A percentile compares a stretch with the other conserved stretches of the same genome.
Conservation (phyloP, 2,329 filamentous ascomycete genomes). For the Colletotrichum godetiae region DNA sequence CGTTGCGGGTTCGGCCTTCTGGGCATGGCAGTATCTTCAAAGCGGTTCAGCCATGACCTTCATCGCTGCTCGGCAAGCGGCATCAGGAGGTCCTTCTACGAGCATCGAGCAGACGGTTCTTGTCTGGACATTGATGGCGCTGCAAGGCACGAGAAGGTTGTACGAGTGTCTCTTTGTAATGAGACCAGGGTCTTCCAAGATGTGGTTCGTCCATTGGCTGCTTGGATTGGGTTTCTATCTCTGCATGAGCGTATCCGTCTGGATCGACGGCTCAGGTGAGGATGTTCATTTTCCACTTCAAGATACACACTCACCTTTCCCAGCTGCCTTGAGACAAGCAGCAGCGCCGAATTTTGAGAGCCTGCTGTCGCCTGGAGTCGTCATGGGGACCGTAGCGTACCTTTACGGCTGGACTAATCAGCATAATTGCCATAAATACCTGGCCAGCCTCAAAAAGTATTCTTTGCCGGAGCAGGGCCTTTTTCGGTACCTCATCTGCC, state of each 20-base stretch:
- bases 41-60: conserved; percentile 64
- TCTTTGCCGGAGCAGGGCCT: conserved; percentile 79
- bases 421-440: conserved; percentile 77
- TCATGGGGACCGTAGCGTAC: conserved; percentile 72
- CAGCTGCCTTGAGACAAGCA: conserved; percentile 3
- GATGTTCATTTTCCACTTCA: conserved; percentile 22
- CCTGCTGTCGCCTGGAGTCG: conserved; percentile 48
- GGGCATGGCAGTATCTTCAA: conserved; percentile 72
- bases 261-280: conserved; percentile 84
- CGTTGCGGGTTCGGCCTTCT: conserved; percentile 76
- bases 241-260: conserved; percentile 78
- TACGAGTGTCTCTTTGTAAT: conserved; percentile 77
- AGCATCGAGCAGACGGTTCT: conserved; percentile 71
- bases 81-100: conserved; percentile 56
- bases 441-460: conserved; percentile 82
- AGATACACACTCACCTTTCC: not conserved
- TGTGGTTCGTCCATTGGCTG: conserved; percentile 88
- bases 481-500: conserved; percentile 81
- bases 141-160: conserved; percentile 81
- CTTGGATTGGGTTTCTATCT: conserved; percentile 84
- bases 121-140: conserved; percentile 77
- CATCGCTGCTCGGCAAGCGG: conserved; percentile 54
- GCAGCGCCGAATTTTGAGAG: not conserved
- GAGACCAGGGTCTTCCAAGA: conserved; percentile 77
- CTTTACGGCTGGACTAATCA: conserved; percentile 78